Conservation (phyloP, 2,329 filamentous ascomycete species). For the Fusarium paranaense region DNA sequence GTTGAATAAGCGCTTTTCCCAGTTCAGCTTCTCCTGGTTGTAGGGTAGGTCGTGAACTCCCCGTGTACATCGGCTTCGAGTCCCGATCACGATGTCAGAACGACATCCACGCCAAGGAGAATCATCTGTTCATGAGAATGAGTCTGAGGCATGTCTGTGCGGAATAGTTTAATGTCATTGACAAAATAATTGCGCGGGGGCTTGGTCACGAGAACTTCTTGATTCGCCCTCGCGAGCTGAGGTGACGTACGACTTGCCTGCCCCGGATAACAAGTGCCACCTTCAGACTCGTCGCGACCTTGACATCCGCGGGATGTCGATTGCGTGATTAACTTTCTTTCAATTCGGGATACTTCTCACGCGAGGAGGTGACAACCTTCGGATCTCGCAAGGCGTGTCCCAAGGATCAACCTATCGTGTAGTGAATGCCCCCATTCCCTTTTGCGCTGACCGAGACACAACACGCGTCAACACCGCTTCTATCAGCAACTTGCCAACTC, state of each 20-base stretch:
- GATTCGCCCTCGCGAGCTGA: neutral
- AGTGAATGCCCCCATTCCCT: neutral
- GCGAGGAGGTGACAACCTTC: slow-evolving; percentile 20
- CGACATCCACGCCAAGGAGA: neutral
- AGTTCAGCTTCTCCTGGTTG: neutral
- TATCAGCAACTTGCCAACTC: slow-evolving; percentile 4
- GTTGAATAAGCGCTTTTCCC: neutral
- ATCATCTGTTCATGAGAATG: neutral
- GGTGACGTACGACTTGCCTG: slow-evolving; percentile 19
- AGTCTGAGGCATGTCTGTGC: neutral
- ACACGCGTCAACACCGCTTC: neutral
- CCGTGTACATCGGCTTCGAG: neutral
- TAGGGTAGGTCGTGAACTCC: slow-evolving; percentile 11
- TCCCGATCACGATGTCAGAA: neutral
- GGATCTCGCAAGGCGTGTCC: slow-evolving; percentile 32
- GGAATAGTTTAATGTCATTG: neutral
- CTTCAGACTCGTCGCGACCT: neutral
- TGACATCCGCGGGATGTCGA: slow-evolving; percentile 17
- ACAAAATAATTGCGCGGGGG: neutral
- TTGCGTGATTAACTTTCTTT: slow-evolving; percentile 36
- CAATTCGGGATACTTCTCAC: slow-evolving; percentile 15
- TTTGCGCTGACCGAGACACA: neutral
- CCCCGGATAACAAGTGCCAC: neutral
- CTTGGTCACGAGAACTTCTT: neutral
- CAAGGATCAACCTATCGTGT: neutral